Conservation (phyloP, 1,139 yeast genomes). For the Lodderomyces parapsilosis region DNA sequence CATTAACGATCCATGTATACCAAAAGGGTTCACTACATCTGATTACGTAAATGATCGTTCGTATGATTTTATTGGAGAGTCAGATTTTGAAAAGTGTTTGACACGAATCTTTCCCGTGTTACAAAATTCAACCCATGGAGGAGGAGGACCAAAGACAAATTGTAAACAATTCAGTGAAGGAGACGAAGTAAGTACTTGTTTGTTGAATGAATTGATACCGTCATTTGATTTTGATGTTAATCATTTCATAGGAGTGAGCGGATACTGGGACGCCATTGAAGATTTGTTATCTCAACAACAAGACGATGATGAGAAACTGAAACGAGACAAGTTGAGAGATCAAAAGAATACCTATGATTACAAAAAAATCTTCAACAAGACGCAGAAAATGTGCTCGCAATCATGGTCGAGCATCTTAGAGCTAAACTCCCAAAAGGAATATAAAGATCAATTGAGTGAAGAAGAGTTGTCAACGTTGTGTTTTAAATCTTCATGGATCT, state of each 20-base stretch:
- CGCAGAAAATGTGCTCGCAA: constrained; percentile 46
- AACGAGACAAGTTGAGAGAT: constrained; percentile 9
- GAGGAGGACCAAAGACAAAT: constrained; percentile 14
- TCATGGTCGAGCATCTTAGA: constrained; percentile 39
- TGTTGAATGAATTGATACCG: constrained; percentile 57
- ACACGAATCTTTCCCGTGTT: constrained; percentile 54
- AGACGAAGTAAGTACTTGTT: constrained; percentile 43
- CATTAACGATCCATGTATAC: constrained; percentile 62
- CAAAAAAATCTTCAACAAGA: constrained; percentile 39
- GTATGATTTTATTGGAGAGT: constrained; percentile 53
- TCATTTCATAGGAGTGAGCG: constrained; percentile 77
- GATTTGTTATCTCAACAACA: constrained; percentile 36
- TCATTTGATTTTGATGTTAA: constrained; percentile 66
- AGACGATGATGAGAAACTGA: constrained; percentile 5
- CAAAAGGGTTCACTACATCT: constrained; percentile 39
- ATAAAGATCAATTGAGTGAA: constrained; percentile 27
- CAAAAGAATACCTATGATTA: constrained; percentile 31
- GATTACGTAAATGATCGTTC: constrained; percentile 23
- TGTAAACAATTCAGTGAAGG: constrained; percentile 33
- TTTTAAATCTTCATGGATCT: constrained; percentile 71
- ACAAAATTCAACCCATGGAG: constrained; percentile 29
- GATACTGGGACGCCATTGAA: constrained; percentile 74
- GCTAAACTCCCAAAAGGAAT: constrained; percentile 30
- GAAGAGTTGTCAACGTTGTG: constrained; percentile 53
- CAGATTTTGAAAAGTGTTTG: constrained; percentile 58